Conservation (phyloP, 768 basidiomycete species). For the Pulveroboletus sp. region DNA sequence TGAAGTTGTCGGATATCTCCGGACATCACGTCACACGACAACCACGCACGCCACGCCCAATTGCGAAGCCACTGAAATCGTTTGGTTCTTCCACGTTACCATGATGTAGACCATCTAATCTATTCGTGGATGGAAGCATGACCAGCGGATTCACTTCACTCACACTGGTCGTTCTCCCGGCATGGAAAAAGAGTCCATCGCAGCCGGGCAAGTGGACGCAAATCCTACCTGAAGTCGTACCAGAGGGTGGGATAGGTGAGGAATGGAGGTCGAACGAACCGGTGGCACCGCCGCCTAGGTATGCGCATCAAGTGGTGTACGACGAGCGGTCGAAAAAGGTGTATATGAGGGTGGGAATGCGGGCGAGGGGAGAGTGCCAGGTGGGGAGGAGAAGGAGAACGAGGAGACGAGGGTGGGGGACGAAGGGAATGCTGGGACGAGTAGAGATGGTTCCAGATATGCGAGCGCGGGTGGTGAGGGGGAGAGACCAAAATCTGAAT, state of each 20-base stretch:
- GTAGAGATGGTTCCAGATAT: slow-evolving; percentile 6
- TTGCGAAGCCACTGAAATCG: no score
- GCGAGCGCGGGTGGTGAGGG: slow-evolving; percentile 10
- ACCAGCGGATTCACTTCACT: no score
- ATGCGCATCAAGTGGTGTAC: slow-evolving; percentile 73
- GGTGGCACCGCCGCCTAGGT: slow-evolving; percentile 54
- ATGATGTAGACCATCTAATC: no score
- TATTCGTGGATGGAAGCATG: no score
- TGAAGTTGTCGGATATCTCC: not conserved
- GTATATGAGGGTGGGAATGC: slow-evolving; percentile 76
- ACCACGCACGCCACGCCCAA: no score
- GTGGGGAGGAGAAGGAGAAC: slow-evolving; percentile 26
- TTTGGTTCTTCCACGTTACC: no score
- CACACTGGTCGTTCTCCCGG: no score
- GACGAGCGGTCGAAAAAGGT: slow-evolving; percentile 51
- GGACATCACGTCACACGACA: no score
- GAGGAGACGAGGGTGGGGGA: not conserved
- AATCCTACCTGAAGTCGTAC: slow-evolving; percentile 41
- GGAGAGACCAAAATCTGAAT: slow-evolving; percentile 1
- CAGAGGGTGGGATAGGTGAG: not conserved
- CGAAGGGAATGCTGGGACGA: slow-evolving; percentile 4
- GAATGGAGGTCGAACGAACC: slow-evolving; percentile 18
- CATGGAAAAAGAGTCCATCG: slow-evolving; percentile 33
- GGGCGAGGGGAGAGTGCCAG: slow-evolving; percentile 34
- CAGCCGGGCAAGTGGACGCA: slow-evolving; percentile 63